phyloP scores from a whole-genome alignment of 805 yeast species.

The Saturnispora diversa region DNA sequence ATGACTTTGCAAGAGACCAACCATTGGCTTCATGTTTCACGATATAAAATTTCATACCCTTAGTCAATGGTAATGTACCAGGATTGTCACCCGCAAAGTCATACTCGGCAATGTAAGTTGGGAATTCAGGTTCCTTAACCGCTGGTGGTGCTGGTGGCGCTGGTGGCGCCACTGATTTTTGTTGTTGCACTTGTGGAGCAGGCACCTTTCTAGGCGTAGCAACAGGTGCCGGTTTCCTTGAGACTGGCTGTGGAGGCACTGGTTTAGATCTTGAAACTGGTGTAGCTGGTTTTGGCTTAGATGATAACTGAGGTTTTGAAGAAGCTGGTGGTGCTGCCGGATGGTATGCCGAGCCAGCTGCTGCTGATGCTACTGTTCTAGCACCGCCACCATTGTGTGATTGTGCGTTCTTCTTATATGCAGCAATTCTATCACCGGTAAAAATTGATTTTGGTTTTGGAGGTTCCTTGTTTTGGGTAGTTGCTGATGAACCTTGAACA shows the following conservation, averaged over 20 bases:
- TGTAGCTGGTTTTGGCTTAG: conserved; percentile 19
- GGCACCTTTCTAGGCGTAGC: conserved; percentile 8
- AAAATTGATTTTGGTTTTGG: conserved; percentile 49
- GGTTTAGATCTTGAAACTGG: conserved; percentile 19
- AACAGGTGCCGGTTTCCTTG: conserved; percentile 10
- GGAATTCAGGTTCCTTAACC: conserved; percentile 52
- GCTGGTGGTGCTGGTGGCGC: conserved; percentile 79
- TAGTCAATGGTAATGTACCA: conserved; percentile 68
- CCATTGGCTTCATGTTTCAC: conserved; percentile 73
- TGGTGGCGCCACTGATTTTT: conserved; percentile 23
- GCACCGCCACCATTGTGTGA: neutral
- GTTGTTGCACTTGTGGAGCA: neutral
- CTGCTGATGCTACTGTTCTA: conserved; percentile 14
- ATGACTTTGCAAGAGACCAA: conserved; percentile 84
- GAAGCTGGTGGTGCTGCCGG: conserved; percentile 12
- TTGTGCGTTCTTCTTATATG: conserved; percentile 20
- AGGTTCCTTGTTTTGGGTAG: conserved; percentile 59
- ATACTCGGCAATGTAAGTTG: conserved; percentile 77
- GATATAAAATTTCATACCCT: conserved; percentile 69
- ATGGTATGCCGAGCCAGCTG: conserved; percentile 29
- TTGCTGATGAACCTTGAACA: conserved; percentile 68
- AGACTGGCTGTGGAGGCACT: conserved; percentile 18
- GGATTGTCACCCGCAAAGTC: conserved; percentile 84
- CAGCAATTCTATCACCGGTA: conserved; percentile 22
- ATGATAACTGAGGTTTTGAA: conserved; percentile 11